phyloP scores from a whole-genome alignment of 2,329 filamentous ascomycete species.

The Penicillium sp. region DNA sequence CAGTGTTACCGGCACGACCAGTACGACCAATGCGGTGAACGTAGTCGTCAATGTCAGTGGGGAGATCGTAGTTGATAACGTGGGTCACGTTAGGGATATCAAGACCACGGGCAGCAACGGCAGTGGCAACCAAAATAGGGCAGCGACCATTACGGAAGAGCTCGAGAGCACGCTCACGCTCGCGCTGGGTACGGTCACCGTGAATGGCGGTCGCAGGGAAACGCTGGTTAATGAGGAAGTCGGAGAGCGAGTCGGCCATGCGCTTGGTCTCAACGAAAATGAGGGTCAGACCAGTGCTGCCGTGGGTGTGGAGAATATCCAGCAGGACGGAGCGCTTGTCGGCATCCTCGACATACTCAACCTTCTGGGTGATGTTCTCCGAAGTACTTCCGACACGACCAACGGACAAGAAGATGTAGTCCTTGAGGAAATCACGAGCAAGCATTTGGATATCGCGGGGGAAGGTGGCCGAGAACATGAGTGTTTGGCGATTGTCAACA shows the following conservation, averaged over 20 bases:
- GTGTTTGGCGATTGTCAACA: constrained; percentile 82
- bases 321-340: constrained; percentile 98
- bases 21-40: constrained; percentile 99
- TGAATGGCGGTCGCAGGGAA: constrained; percentile 99
- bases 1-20: constrained; percentile 97
- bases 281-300: constrained; percentile 76
- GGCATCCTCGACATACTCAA: constrained; percentile 93
- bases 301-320: constrained; percentile 92
- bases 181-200: constrained; percentile 95
- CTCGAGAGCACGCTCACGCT: constrained; percentile 95
- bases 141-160: constrained; percentile 96
- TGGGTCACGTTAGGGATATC: constrained; percentile 97
- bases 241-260: constrained; percentile 95
- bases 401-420: constrained; percentile 98
- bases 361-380: constrained; percentile 99
- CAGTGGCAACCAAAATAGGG: constrained; percentile 94
- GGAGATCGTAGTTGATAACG: constrained; percentile 99
- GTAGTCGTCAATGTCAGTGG: constrained; percentile 97
- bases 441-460: constrained; percentile 99
- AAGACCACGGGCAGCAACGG: constrained; percentile 84
- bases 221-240: constrained; percentile 97
- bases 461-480: constrained; percentile 99
- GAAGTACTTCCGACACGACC: constrained; percentile 98
- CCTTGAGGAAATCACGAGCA: constrained; percentile 96
- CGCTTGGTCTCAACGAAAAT: constrained; percentile 99